Base-by-base conservation (phyloP, 2,329 filamentous ascomycete genomes). In the Hypoxylon sp. region DNA sequence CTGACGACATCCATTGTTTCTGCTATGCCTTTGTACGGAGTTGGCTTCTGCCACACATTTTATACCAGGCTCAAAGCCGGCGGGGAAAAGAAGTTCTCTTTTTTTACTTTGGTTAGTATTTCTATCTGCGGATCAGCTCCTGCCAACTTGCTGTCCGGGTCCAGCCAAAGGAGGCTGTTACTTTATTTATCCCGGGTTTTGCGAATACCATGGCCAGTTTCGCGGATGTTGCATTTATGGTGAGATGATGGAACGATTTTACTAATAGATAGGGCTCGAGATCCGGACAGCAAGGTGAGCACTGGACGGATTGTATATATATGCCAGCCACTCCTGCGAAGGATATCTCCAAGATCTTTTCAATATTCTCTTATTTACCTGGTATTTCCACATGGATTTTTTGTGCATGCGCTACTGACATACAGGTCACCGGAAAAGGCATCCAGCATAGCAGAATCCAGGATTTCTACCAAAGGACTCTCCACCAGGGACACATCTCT, bases 231-330 rank as follows among this genome's bases (percentile, higher is more conserved):
- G 67, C 69, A 73, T 69, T 70, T 68, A 71, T 69, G 73, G 73
- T 71, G 74, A 75, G 71, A 71, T 68, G 69, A 63, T 71, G 67
- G 71, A 74, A 74, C 63, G 68, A 70, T 70, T 67, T 71, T 74
- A 74, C 76, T 75, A 74, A 76, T 74, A 76, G 72, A 76, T 71
- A 76, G 73, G 73, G 78, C 78, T 76, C 75, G 74, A 76, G 74
- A 76, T 81, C 81, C 76, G 81, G 83, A 83, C 83, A 85, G 83
- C 82, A 80, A 82, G 83, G 83, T 85, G 79, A 84, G 83, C 81
- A 73, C 74, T 77, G 77, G 73, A 75, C 67, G 76, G 78, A 80
- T 80, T 81, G 80, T 85, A 83, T 85, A 84, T 81, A 84, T 85
- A 83, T 79, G 77, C 79, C 79, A 82, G 79, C 73, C 63, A 67